Base-by-base conservation (phyloP, 805 yeast genomes). In the Clavispora santaluciae region DNA sequence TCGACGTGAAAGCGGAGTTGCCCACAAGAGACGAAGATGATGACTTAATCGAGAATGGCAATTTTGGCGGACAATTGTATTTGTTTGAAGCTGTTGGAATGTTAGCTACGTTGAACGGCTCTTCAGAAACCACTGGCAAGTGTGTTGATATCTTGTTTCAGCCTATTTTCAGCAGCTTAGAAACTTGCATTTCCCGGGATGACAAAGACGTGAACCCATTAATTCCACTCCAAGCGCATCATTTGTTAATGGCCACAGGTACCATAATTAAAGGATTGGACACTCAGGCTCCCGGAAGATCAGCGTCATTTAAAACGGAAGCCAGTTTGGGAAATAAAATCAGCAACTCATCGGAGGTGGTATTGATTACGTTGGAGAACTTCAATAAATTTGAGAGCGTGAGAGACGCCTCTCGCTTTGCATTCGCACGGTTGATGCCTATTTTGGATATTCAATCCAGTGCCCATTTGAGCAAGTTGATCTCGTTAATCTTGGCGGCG, bases 251-350 rank as follows among this genome's bases (percentile, higher is more conserved):
- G 79, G 90, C 96, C 0, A 78, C 91, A 34, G 97, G 96, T 34
- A 87, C 96, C 0, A 74, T 90, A 54, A 83, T 89, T 3, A 78
- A 93, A 57, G 98, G 98, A 4, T 79, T 85, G 53, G 93, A 83
- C 42, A 74, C 73, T 38, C 72, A 65, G 31, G 55, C 55, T 28
- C 65, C 63, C 29, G 61, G 61, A 31, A 63, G 61, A 39, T 60
- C 52, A 1, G 48, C 35, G 10, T 33, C 40, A 5, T 17, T 48
- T 35, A 47, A 51, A 20, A 43, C 56, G 39, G 50, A 70, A 6
- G 49, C 60, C 16, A 72, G 68, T 33, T 54, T 78, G 13, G 72
- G 75, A 6, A 49, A 46, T 11, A 66, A 66, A 40, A 57, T 87
- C 53, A 69, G 75, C 40, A 78, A 79, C 49, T 83, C 87, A 6